These are phyloP conservation scores for Rhododendron ferrugineum DNA, from an alignment of 148 eudicot species.

Conservation along the genomic window DNA sequence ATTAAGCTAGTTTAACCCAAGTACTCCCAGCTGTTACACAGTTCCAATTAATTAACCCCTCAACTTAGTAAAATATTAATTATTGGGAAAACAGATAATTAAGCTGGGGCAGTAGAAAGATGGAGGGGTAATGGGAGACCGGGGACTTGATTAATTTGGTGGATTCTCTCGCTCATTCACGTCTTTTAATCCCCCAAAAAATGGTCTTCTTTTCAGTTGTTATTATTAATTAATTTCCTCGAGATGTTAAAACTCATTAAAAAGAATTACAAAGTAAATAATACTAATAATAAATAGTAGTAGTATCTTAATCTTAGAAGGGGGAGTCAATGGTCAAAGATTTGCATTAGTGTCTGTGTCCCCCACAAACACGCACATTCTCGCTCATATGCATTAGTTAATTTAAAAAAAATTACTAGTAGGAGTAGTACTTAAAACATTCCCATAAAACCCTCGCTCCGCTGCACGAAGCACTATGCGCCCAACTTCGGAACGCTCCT, in stretches of 20 bases:
- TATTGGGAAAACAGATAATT: not conserved
- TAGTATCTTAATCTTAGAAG: too few relatives aligned
- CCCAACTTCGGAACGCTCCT: not conserved
- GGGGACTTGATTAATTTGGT: not conserved
- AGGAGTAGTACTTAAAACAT: constrained; percentile 16
- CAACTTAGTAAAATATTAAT: not conserved
- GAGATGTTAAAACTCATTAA: constrained; percentile 3
- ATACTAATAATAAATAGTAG: not conserved
- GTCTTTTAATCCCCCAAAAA: constrained; percentile 1
- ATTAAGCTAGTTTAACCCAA: not conserved
- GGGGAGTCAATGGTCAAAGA: constrained; percentile 58
- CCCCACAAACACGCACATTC: constrained; percentile 27
- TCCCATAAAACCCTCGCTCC: constrained; percentile 13
- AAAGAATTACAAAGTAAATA: not conserved
- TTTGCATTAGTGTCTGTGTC: constrained; percentile 48
- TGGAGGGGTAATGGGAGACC: constrained; percentile 20
- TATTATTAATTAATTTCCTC: not conserved
- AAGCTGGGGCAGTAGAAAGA: constrained; percentile 14
- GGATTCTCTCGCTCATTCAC: not conserved
- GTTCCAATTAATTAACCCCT: not conserved
- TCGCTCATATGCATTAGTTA: not conserved
- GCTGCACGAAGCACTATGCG: constrained; percentile 24
- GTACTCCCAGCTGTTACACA: constrained; percentile 3
- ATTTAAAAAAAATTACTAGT: not conserved
- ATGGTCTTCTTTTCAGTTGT: not conserved